Percentiles rank a stretch among this genome's conserved stretches.
Evolutionary conservation across 2,329 filamentous ascomycete species (phyloP).

Genomic region (Alternaria hordeiaustralica): DNA sequence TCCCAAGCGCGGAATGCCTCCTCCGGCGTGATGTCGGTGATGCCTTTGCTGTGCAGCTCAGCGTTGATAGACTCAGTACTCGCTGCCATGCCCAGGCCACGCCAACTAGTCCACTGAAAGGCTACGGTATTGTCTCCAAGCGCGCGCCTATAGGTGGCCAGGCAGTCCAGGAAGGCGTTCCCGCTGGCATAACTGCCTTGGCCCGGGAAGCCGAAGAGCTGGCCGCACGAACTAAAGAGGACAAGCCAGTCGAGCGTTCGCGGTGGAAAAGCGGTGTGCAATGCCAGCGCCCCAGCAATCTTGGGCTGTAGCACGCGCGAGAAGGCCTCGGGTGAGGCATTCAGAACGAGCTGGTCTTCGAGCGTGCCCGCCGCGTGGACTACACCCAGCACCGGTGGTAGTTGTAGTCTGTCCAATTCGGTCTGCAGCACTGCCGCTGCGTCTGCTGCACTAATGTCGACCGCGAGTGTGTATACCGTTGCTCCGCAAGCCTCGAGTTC

Average conservation of each 20-base stretch:
- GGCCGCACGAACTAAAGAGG: slow-evolving; percentile 34
- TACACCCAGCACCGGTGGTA: slow-evolving; percentile 51
- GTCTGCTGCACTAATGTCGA: slow-evolving; percentile 45
- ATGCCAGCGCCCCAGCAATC: slow-evolving; percentile 33
- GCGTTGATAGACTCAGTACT: slow-evolving; percentile 49
- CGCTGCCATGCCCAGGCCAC: slow-evolving; percentile 50
- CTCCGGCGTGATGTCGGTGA: slow-evolving; percentile 51
- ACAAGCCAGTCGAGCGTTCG: slow-evolving; percentile 37
- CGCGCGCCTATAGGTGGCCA: slow-evolving; percentile 32
- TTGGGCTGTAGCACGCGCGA: slow-evolving; percentile 44
- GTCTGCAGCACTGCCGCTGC: slow-evolving; percentile 17
- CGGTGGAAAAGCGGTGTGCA: slow-evolving; percentile 36
- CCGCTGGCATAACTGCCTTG: slow-evolving; percentile 37
- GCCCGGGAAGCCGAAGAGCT: slow-evolving; percentile 31
- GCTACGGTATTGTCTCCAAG: slow-evolving; percentile 52
- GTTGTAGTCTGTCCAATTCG: slow-evolving; percentile 40
- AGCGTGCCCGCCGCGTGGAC: slow-evolving; percentile 52
- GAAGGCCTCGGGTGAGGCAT: slow-evolving; percentile 40
- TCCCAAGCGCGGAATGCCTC: slow-evolving; percentile 55
- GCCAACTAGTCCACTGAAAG: slow-evolving; percentile 55
- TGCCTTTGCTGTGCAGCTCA: slow-evolving; percentile 52
- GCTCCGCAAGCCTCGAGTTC: slow-evolving; percentile 32
- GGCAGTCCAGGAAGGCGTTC: slow-evolving; percentile 40
- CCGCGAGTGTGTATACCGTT: slow-evolving; percentile 42
- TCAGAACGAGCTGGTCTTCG: slow-evolving; percentile 46